Conservation (phyloP, 192 early-diverging fungal species). For the Entomortierella beljakovae region DNA sequence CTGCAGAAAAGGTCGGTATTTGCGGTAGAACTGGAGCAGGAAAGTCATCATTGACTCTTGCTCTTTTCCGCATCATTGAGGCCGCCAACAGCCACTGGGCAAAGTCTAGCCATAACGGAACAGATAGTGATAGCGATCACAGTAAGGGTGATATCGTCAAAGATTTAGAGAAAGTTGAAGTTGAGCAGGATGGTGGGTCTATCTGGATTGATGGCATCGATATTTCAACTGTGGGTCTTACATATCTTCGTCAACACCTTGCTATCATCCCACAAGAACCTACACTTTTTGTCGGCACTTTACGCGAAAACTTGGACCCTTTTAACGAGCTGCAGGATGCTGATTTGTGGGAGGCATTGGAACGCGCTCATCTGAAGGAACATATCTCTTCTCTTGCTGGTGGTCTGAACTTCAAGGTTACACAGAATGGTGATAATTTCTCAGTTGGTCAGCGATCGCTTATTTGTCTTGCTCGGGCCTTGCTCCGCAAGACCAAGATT, state of each 20-base stretch:
- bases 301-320: conserved; percentile 86
- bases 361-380: conserved; percentile 66
- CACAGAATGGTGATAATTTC: conserved; percentile 79
- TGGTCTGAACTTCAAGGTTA: conserved; percentile 55
- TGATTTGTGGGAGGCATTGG: conserved; percentile 71
- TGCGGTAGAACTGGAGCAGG: background rate
- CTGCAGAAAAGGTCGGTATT: background rate
- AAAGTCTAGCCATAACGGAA: background rate
- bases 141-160: background rate
- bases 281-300: conserved; percentile 65
- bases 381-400: conserved; percentile 61
- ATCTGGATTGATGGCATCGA: conserved; percentile 84
- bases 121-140: background rate
- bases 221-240: conserved; percentile 75
- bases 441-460: conserved; percentile 86
- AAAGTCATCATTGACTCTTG: background rate
- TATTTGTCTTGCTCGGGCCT: conserved; percentile 82
- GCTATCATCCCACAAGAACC: conserved; percentile 86
- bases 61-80: background rate
- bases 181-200: conserved; percentile 67
- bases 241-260: conserved; percentile 73
- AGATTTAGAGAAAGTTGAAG: background rate
- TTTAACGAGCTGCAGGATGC: conserved; percentile 70
- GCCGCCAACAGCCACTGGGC: background rate
- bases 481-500: conserved; percentile 72